These are phyloP conservation scores for Nemania sp. DNA, from an alignment of 2,329 filamentous ascomycete species.

Conservation along the genomic window DNA sequence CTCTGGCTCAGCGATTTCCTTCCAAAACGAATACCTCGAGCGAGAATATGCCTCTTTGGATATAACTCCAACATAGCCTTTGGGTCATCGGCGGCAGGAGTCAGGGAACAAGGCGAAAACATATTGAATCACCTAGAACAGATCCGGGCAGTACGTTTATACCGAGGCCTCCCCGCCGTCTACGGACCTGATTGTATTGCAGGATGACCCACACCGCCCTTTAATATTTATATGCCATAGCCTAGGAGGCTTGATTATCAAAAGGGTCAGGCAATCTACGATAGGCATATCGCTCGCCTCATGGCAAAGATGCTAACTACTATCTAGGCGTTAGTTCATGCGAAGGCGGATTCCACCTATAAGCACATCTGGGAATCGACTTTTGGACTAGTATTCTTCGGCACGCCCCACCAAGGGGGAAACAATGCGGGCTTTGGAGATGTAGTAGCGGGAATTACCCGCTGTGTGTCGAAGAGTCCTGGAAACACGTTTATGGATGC, in stretches of 20 bases:
- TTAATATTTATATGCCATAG: conserved; percentile 24
- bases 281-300: not conserved
- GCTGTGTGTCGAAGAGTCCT: not conserved
- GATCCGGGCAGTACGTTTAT: not conserved
- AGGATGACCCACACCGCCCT: conserved; percentile 8
- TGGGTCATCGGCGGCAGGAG: not conserved
- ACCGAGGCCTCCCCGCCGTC: not conserved
- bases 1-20: conserved; percentile 23
- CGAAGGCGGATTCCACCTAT: conserved; percentile 16
- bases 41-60: conserved; percentile 22
- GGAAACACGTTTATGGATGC: conserved; percentile 15
- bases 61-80: conserved; percentile 22
- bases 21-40: conserved; percentile 14
- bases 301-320: not conserved
- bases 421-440: conserved; percentile 5
- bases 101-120: conserved; percentile 17
- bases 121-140: conserved; percentile 12
- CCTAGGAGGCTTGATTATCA: conserved; percentile 15
- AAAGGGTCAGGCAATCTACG: conserved; percentile 1
- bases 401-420: conserved; percentile 14
- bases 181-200: not conserved
- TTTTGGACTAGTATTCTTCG: conserved; percentile 27
- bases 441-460: not conserved
- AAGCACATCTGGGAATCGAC: conserved; percentile 19
- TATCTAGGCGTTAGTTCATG: conserved; percentile 12